Evolutionary conservation across 352 stramenopile species (phyloP), one percentile per base, ranked within the genome.

Genomic region (Phytophthora rubi): DNA sequence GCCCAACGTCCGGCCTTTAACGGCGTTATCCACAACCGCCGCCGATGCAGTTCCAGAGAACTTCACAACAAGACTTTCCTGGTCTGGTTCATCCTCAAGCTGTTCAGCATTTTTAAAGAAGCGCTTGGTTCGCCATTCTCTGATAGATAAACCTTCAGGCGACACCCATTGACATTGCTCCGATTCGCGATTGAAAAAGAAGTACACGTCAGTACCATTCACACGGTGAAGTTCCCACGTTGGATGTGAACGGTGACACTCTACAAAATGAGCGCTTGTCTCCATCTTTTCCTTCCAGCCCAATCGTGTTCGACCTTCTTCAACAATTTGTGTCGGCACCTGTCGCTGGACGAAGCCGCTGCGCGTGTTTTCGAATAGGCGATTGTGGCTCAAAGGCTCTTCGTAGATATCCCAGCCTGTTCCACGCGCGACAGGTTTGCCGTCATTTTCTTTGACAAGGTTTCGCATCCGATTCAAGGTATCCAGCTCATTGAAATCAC

Each of bases 281-380:
- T 69, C 73, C 39, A 92, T 67, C 60, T 90, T 92, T 68, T 91
- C 83, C 63, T 89, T 91, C 83, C 83, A 93, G 6, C 76, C 82
- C 9, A 93, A 73, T 16, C 79, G 69, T 52, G 65, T 49, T 23
- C 33, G 48, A 16, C 73, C 72, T 18, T 74, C 73, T 52, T 76
- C 71, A 8, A 71, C 62, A 5, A 91, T n/a, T 61, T 76, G 73
- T 2, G 60, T 21, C 3, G 85, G 85, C 23, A 92, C 81, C 59
- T 90, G 81, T 30, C 83, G 77, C 70, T 92, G 85, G 18, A 88
- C 72, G 49, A 92, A 92, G 33, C 85, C 81, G 54, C 81, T 89
- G 7, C 59, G 55, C 7, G 70, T 48, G 47, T 94, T 89, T 59
- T 90, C 73, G 58, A 92, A 94, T 10, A 94, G 30, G 1, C 76